These are phyloP conservation scores for Annulohypoxylon stygium DNA, from an alignment of 495 filamentous ascomycete species.

Conservation along the genomic window DNA sequence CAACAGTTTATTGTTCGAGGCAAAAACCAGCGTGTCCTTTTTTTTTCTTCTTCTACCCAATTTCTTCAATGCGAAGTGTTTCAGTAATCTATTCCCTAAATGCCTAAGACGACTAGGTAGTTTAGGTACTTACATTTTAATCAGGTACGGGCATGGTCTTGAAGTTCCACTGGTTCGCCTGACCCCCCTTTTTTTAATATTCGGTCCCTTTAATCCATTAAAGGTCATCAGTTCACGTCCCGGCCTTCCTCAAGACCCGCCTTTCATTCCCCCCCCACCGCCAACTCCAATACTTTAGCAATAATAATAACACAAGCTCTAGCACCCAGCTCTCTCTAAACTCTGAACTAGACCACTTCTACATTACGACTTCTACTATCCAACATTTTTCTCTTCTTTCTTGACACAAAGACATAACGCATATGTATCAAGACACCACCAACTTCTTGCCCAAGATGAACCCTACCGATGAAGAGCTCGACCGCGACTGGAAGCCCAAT, in stretches of 20 bases:
- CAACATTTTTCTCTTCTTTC: conserved; percentile 14
- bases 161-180: conserved; percentile 45
- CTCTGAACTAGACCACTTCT: conserved; percentile 31
- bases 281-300: conserved; percentile 41
- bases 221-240: conserved; percentile 38
- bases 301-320: conserved; percentile 43
- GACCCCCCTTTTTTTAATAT: conserved; percentile 43
- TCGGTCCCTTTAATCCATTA: conserved; percentile 40
- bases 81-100: conserved; percentile 8
- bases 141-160: conserved; percentile 39
- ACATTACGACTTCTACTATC: conserved; percentile 14
- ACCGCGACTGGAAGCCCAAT: conserved; percentile 82
- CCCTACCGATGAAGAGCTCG: conserved; percentile 72
- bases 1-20: background rate
- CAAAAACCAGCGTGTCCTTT: background rate
- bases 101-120: conserved; percentile 7
- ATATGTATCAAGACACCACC: conserved; percentile 28
- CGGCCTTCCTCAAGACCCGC: conserved; percentile 46
- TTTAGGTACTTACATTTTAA: conserved; percentile 11
- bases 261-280: conserved; percentile 46
- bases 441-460: conserved; percentile 49
- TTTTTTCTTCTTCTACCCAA: background rate
- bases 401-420: conserved; percentile 11
- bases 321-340: conserved; percentile 29
- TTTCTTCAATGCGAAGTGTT: conserved; percentile 18